Conservation (phyloP, 768 basidiomycete species). For the Xerocomus potaroensis region DNA sequence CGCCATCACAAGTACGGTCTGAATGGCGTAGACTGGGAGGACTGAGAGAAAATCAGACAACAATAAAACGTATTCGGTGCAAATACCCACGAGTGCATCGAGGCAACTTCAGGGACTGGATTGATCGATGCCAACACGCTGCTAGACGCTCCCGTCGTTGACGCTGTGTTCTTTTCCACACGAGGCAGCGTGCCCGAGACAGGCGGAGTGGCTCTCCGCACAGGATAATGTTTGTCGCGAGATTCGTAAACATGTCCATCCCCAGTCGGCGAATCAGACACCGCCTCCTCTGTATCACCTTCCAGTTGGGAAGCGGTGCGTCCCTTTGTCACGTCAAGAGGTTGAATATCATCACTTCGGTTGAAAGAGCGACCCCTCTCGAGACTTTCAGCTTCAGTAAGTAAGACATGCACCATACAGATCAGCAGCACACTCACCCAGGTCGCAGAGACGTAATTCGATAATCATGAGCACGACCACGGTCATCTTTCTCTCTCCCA, state of each 20-base stretch:
- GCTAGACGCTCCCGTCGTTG: not conserved
- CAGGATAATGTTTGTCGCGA: not conserved
- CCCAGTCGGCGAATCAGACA: not conserved
- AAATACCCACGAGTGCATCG: conserved; percentile 6
- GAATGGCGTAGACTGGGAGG: not conserved
- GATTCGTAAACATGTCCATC: not conserved
- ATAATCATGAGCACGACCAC: not conserved
- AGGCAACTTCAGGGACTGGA: not conserved
- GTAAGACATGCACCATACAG: no score
- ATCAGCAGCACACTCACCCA: not conserved
- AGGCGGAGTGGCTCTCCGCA: not conserved
- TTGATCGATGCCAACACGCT: not conserved
- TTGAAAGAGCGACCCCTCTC: not conserved
- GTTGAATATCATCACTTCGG: not conserved
- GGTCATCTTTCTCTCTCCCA: no score
- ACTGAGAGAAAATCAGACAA: conserved; percentile 7
- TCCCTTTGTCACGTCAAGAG: not conserved
- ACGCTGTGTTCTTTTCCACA: not conserved
- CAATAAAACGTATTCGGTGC: not conserved
- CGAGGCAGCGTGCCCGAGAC: not conserved
- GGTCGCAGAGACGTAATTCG: not conserved
- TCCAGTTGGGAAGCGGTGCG: not conserved
- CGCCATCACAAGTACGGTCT: not conserved
- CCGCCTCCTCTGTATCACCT: not conserved
- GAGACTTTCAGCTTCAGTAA: no score